Base-by-base conservation (phyloP, 2,329 filamentous ascomycete species). In the Colletotrichum ledebouriae region DNA sequence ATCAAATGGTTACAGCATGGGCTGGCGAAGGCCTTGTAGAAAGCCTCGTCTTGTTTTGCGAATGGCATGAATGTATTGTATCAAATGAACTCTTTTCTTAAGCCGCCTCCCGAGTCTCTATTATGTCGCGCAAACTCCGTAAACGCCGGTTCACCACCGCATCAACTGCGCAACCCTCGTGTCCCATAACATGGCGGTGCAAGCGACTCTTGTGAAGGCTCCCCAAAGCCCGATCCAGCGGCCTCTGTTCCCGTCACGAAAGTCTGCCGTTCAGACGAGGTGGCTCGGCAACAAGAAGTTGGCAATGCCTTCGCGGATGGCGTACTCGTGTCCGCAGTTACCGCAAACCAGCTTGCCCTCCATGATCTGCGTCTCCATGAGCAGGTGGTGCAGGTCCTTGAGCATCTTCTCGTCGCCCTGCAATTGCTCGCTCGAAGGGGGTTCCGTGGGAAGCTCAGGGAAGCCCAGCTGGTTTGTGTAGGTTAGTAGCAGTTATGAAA, bases 201-300 rank as follows among this genome's bases (percentile, higher is more conserved):
- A 50, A 25, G n/a, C 17, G 44, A 47, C 58, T 60, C 29, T 29
- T 29, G 29, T 29, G 29, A 29, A 29, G 6, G 29, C 6, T 29
- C 29, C 29, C 7, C 58, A 17, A 6, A 17, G 52, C 22, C 20
- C 62, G 15, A 7, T 25, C n/a, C 22, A 12, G 34, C 57, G 33
- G 11, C 17, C 39, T 52, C 47, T 37, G 3, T 53, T 12, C 17
- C n/a, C 39, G 37, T 44, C 25, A 25, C 11, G 9, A 41, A 12
- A 20, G 20, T 15, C 6, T 42, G 33, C 29, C 10, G 12, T 29
- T 80, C 77, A 89, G 53, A 94, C 96, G 79, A 99, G 82, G 83
- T 99, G 96, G 75, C 92, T 96, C 12, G 96, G 96, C 73, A 99
- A 82, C 77, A 99, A 82, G 76, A 99, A 99, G 80, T 98, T 98